Evolutionary conservation across 2,329 filamentous ascomycete genomes (phyloP).

Genomic region (Annulohypoxylon truncatum): DNA sequence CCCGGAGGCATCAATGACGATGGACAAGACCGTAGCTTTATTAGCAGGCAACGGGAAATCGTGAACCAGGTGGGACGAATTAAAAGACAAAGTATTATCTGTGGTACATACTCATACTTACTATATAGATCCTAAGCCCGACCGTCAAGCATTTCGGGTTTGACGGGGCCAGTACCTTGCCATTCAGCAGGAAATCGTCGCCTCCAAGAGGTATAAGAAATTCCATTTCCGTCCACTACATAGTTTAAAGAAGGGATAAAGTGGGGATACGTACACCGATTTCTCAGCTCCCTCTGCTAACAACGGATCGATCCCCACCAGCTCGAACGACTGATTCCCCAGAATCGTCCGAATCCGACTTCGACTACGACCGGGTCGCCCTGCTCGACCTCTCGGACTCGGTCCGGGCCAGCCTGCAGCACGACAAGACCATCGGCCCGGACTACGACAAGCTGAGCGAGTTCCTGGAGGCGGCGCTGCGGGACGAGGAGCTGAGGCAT

Average conservation of each 20-base stretch:
- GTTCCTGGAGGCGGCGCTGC: conserved; percentile 55
- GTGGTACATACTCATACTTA: neutral
- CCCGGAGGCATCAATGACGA: conserved; percentile 42
- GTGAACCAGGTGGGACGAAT: conserved; percentile 44
- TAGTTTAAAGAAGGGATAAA: neutral
- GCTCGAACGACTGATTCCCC: conserved; percentile 32
- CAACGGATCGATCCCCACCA: conserved; percentile 2
- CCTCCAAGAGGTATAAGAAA: conserved; percentile 41
- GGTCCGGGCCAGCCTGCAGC: conserved; percentile 53
- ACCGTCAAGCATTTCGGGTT: conserved; percentile 47
- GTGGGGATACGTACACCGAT: neutral
- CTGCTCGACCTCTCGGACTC: conserved; percentile 58
- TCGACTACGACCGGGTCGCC: conserved; percentile 35
- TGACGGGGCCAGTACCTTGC: conserved; percentile 41
- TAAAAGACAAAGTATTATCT: neutral
- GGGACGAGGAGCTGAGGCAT: conserved; percentile 53
- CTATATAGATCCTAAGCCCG: conserved; percentile 45
- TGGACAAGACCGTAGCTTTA: conserved; percentile 37
- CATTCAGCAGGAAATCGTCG: conserved; percentile 41
- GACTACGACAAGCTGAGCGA: conserved; percentile 52
- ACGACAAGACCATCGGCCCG: conserved; percentile 49
- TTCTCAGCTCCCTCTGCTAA: neutral
- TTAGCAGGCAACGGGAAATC: conserved; percentile 45
- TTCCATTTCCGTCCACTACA: neutral
- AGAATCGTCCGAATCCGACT: conserved; percentile 36